phyloP scores from a whole-genome alignment of 1,139 yeast species.

The Pichia sp. region DNA sequence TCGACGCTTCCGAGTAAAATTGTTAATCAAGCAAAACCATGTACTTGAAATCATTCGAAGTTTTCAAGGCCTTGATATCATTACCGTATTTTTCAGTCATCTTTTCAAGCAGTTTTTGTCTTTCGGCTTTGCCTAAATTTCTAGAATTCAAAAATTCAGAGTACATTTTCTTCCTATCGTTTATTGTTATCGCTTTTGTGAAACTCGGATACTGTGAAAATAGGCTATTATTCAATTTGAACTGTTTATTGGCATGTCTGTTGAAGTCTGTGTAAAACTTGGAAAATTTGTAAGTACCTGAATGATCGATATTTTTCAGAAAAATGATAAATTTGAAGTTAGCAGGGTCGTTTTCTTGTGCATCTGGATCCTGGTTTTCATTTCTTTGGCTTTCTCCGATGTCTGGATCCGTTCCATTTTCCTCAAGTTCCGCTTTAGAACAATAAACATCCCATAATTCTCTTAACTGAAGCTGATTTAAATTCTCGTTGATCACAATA shows the following conservation, averaged over 20 bases:
- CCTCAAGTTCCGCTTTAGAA: not conserved
- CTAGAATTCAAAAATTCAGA: not conserved
- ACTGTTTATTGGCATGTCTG: conserved; percentile 1
- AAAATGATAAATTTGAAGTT: conserved; percentile 1
- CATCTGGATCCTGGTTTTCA: conserved; percentile 5
- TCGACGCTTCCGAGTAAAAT: too few species aligned
- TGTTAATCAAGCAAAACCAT: too few species aligned
- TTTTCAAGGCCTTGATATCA: too few species aligned
- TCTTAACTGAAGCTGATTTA: conserved; percentile 1
- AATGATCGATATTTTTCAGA: too few species aligned
- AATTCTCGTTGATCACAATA: conserved; percentile 2
- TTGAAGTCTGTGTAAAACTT: conserved; percentile 17
- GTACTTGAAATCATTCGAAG: too few species aligned
- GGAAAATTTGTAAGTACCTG: too few species aligned
- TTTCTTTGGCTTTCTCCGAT: conserved; percentile 5
- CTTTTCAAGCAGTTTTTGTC: too few species aligned
- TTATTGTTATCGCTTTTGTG: not conserved
- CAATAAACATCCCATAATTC: conserved; percentile 10
- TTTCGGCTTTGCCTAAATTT: too few species aligned
- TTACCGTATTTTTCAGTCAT: too few species aligned
- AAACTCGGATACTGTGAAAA: too few species aligned
- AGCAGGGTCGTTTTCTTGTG: too few species aligned
- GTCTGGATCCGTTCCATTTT: conserved; percentile 1
- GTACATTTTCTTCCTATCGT: not conserved
- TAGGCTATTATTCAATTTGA: not conserved